These are phyloP conservation scores for Malus sieversii DNA, from an alignment of 306 rosid species.

Conservation along the genomic window DNA sequence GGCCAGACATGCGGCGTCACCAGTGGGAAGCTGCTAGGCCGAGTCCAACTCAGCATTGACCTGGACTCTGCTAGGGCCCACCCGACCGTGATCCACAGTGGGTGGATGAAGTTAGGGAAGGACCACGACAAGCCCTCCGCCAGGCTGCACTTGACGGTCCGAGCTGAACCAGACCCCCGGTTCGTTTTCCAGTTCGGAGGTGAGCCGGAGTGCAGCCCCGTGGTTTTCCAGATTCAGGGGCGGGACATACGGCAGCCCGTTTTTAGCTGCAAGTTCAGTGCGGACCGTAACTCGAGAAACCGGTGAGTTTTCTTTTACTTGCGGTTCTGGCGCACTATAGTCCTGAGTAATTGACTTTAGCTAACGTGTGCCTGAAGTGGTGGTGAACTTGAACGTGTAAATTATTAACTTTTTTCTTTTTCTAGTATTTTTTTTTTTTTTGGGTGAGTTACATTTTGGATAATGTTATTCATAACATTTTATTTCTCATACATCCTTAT, in stretches of 20 bases:
- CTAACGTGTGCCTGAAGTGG: conserved; percentile 1
- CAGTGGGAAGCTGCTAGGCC: conserved; percentile 61
- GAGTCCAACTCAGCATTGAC: conserved; percentile 35
- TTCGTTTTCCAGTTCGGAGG: conserved; percentile 85
- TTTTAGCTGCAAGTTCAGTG: conserved; percentile 87
- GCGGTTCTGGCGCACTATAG: conserved; percentile 5
- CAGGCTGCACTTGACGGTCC: conserved; percentile 49
- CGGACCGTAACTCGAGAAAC: conserved; percentile 73
- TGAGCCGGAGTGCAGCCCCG: conserved; percentile 95
- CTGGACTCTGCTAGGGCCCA: conserved; percentile 18
- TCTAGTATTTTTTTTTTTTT: neutral
- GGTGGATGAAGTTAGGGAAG: conserved; percentile 62
- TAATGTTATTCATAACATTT: too few relatives aligned
- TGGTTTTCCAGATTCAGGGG: conserved; percentile 80
- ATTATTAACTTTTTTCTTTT: neutral
- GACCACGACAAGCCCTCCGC: conserved; percentile 32
- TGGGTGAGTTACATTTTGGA: neutral
- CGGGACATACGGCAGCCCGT: conserved; percentile 74
- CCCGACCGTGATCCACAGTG: conserved; percentile 42
- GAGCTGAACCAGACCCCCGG: conserved; percentile 83
- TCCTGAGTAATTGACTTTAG: neutral
- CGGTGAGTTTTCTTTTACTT: conserved; percentile 29
- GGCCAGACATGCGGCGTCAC: conserved; percentile 50
- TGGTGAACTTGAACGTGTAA: neutral
- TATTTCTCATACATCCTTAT: too few relatives aligned